Evolutionary conservation across 1,139 yeast genomes (phyloP).

Genomic region (Debaryomyces coudertii): DNA sequence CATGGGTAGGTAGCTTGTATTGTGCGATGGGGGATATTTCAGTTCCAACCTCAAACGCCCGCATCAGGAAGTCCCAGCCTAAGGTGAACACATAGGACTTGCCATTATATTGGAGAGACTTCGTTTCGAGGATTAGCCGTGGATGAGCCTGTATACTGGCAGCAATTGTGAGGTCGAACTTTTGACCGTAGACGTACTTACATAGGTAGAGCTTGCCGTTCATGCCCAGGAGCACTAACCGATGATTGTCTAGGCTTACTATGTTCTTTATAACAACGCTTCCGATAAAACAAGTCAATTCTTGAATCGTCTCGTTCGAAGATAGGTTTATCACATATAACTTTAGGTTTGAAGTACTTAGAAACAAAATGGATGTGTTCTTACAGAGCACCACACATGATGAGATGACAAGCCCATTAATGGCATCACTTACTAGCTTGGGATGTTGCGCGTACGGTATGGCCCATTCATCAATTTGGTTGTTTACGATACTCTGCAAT

Average conservation of each 20-base stretch:
- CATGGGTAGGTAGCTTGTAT: conserved; percentile 46
- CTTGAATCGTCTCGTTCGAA: conserved; percentile 16
- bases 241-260: conserved; percentile 19
- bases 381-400: conserved; percentile 18
- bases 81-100: conserved; percentile 51
- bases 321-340: conserved; percentile 24
- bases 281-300: conserved; percentile 21
- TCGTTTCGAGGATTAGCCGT: conserved; percentile 38
- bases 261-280: conserved; percentile 40
- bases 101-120: conserved; percentile 18
- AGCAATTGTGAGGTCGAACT: conserved; percentile 14
- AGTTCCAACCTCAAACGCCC: conserved; percentile 36
- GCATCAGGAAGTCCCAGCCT: conserved; percentile 63
- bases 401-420: conserved; percentile 31
- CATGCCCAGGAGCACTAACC: conserved; percentile 41
- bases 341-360: conserved; percentile 33
- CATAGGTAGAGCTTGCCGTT: conserved; percentile 34
- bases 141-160: conserved; percentile 30
- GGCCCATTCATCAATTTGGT: conserved; percentile 40
- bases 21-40: conserved; percentile 29
- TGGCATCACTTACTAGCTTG: conserved; percentile 11
- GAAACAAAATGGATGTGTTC: conserved; percentile 19
- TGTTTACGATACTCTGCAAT: conserved; percentile 13
- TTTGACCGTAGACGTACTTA: conserved; percentile 16
- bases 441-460: conserved; percentile 32